These are phyloP conservation scores for Thelonectria discophora DNA, from an alignment of 2,329 filamentous ascomycete species.

Conservation along the genomic window DNA sequence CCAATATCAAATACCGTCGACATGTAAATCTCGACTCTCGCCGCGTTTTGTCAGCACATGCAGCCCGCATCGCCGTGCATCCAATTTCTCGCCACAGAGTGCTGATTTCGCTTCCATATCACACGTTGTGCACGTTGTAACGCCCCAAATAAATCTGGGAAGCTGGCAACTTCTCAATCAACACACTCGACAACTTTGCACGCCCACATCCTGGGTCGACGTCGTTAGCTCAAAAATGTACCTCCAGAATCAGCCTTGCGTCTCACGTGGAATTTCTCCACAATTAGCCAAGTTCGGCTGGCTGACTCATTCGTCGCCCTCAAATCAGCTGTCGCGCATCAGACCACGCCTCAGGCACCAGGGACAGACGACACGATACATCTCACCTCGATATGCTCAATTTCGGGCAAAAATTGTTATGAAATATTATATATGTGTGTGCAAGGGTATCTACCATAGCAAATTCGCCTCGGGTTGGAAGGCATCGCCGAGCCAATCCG, in stretches of 20 bases:
- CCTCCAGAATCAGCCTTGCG: slow-evolving; percentile 39
- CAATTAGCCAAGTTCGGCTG: slow-evolving; percentile 27
- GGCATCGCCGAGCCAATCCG: slow-evolving; percentile 4
- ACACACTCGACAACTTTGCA: not conserved
- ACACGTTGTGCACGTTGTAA: not conserved
- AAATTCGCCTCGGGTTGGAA: slow-evolving; percentile 2
- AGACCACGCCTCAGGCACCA: slow-evolving; percentile 5
- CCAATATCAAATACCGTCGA: slow-evolving; percentile 28
- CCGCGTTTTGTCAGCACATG: slow-evolving; percentile 27
- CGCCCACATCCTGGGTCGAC: slow-evolving; percentile 20
- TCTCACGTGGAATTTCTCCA: slow-evolving; percentile 44
- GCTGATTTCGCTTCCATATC: not conserved
- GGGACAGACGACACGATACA: not conserved
- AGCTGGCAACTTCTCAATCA: slow-evolving; percentile 3
- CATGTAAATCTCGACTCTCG: slow-evolving; percentile 5
- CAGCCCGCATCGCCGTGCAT: not conserved
- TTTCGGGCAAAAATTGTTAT: not conserved
- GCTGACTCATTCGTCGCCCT: slow-evolving; percentile 38
- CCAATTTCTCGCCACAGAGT: not conserved
- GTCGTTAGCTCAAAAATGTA: slow-evolving; percentile 35
- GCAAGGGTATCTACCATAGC: slow-evolving; percentile 18
- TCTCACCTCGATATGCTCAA: too few species aligned
- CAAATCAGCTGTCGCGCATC: slow-evolving; percentile 11
- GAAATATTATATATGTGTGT: slow-evolving; percentile 3
- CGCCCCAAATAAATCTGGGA: not conserved